Evolutionary conservation across 2,329 filamentous ascomycete genomes (phyloP), one percentile per base, ranked within the genome.

Genomic region (Fusarium redolens): DNA sequence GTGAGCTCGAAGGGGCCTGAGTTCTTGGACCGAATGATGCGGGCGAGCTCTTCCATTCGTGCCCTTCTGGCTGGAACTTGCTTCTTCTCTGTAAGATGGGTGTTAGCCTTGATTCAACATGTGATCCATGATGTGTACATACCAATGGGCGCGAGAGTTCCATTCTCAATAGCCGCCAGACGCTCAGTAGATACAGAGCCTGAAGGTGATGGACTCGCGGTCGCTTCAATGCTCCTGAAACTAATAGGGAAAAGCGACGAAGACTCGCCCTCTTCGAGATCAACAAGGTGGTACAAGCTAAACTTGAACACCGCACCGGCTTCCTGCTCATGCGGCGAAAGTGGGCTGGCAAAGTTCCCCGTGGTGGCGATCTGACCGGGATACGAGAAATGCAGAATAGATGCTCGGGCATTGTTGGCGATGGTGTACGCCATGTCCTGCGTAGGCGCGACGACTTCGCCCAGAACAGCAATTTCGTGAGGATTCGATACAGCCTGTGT

Each of bases 1-100:
- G 86, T 88, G 47, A 88, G 77, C 73, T 88, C 85, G 61, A 82
- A 88, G 0, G 86, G 86, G 0, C 86, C 86, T 0, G 85, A 79
- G 61, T 87, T 88, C 75, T 88, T 88, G 14, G 83, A 85, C 0
- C 86, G 82, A 5, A 87, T 74, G 6, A 86, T 80, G 5, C 78
- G 77, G 0, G 85, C 83, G 9, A 86, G 56, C 18, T 71, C 35
- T 9, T 47, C 54, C 59, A 64, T 31, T 7, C 41, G 22, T 17
- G 61, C 57, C 17, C 28, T 43, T 1, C 68, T 35, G 82, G 79
- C 12, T 69, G 61, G 55, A 5, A 61, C 63, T 5, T 61, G 15
- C 31, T 61, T 71, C 28, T 58, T 58, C 18, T 48, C 55, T 57
- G 7, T 5, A n/a, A 35, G 10, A 30, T 18, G 12, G n/a, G 31